Evolutionary conservation across 306 rosid species (phyloP).

Genomic region (Oemleria cerasiformis): DNA sequence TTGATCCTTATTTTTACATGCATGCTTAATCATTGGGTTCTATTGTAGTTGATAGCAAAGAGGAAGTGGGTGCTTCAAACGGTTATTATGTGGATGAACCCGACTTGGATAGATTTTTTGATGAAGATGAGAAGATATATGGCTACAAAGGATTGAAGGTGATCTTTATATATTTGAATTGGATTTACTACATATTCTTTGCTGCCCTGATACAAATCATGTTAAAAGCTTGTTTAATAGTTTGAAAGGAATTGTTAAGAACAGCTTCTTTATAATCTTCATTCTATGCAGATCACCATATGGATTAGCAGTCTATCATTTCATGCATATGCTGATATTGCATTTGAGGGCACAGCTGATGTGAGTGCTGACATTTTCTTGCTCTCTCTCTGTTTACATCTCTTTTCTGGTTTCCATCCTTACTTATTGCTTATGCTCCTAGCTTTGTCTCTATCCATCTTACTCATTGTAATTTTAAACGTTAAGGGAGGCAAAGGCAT

Average conservation of each 20-base stretch:
- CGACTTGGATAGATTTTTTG: conserved; percentile 68
- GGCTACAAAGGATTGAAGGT: conserved; percentile 93
- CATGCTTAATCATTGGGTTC: conserved; percentile 8
- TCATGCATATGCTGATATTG: conserved; percentile 69
- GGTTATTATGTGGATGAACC: conserved; percentile 50
- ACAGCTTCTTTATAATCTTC: not conserved
- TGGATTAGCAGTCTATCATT: conserved; percentile 84
- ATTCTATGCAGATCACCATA: conserved; percentile 58
- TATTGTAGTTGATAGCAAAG: conserved; percentile 62
- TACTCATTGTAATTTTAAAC: conserved; percentile 24
- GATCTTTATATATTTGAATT: not conserved
- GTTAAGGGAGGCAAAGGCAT: conserved; percentile 87
- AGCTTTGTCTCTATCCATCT: conserved; percentile 10
- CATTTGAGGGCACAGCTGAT: conserved; percentile 62
- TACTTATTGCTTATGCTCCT: not conserved
- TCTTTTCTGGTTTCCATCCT: not conserved
- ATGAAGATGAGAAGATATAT: conserved; percentile 73
- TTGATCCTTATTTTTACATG: conserved; percentile 4
- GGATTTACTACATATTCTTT: not conserved
- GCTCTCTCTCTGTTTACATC: not conserved
- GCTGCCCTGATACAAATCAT: not conserved
- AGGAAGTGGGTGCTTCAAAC: conserved; percentile 54
- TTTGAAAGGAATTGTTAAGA: not conserved
- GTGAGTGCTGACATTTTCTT: conserved; percentile 46
- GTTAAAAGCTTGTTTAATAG: not conserved